Base-by-base conservation (phyloP, 164 flowering plant species). In the Saururus chinensis region DNA sequence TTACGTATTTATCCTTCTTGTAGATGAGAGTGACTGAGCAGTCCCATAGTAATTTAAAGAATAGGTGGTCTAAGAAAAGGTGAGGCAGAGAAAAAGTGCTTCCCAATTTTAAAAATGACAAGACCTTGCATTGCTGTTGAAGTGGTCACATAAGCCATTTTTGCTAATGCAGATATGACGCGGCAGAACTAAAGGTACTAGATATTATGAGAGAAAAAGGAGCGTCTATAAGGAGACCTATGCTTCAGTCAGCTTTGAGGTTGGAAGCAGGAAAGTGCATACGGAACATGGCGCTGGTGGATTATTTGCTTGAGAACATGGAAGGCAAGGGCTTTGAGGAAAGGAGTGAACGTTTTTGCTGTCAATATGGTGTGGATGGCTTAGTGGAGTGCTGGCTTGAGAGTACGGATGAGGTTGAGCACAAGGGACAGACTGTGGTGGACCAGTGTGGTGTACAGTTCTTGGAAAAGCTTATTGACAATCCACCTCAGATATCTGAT, bases 171-270 rank as follows among this genome's bases (percentile, higher is more conserved):
- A 55, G 58, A 21, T 55, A 24, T 55, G 58, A 19, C 19, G 13
- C 35, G 35, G 58, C 58, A 11, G 58, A 55, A 30, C 35, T 23
- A 11, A 55, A 55, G 21, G 16, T 55, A 23, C 35, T 55, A 6
- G 58, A 55, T 23, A 55, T 55, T 30, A 55, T 55, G 58, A 55
- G 30, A 55, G 58, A 55, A 16, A 55, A 55, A 55, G 58, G 19
- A 55, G 58, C 37, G 21, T 24, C 30, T 55, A 17, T 55, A 23
- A 30, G 35, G 10, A 13, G 10, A 19, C 58, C 58, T 10, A 55
- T 55, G 16, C 30, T 55, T 13, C 37, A 19, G 58, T 30, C 58
- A 10, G 30, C 25, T 55, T 23, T 55, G 35, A 55, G 58, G 35
- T 24, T 21, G 9, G 58, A 55, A 55, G 58, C 58, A 55, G 2